Evolutionary conservation across 208 protist genomes (phyloP), one percentile per base, ranked within the genome.

Genomic region (Acanthamoeba sp.): DNA sequence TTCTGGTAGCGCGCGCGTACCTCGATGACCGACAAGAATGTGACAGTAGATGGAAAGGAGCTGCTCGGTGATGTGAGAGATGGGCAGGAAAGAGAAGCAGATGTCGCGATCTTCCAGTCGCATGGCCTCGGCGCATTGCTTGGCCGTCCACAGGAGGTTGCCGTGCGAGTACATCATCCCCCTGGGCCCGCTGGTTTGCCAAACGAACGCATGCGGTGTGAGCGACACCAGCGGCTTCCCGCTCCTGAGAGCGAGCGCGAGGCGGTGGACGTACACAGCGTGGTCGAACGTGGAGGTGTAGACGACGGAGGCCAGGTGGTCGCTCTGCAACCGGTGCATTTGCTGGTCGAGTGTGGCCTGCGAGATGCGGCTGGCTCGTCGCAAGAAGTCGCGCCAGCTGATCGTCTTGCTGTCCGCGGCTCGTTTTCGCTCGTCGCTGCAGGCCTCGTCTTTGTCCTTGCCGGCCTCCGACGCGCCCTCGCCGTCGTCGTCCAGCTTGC

Each of bases 141-240:
- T 45, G 32, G 71, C 71, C 29, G 71, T 48, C 32, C 71, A 80
- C 20, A 50, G 36, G 22, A 80, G 71, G 24, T 80, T 80, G 71
- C 20, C 48, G 71, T 80, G 71, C 16, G 71, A 80, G 24, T 80
- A 80, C 71, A 80, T 80, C 71, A 80, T 80, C 4, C 71, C 71
- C 7, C 40, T 38, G 36, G 71, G 71, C 7, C 36, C 48, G 16
- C 6, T 55, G 16, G 48, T 20, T 16, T 16, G 48, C 48, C 48
- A 55, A 55, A 16, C 10, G 48, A 55, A 71, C 14, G 27, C 14
- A 71, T n/a, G n/a, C n/a, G n/a, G n/a, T n/a, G n/a, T n/a, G n/a
- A n/a, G n/a, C n/a, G n/a, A n/a, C n/a, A n/a, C n/a, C n/a, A n/a
- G n/a, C n/a, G n/a, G n/a, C n/a, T n/a, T n/a, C n/a, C n/a, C 34